Percentiles rank a stretch among this genome's conserved stretches.
These are phyloP conservation scores for Primulina tabacum DNA, from an alignment of 257 asterid genomes.

Conservation along the genomic window DNA sequence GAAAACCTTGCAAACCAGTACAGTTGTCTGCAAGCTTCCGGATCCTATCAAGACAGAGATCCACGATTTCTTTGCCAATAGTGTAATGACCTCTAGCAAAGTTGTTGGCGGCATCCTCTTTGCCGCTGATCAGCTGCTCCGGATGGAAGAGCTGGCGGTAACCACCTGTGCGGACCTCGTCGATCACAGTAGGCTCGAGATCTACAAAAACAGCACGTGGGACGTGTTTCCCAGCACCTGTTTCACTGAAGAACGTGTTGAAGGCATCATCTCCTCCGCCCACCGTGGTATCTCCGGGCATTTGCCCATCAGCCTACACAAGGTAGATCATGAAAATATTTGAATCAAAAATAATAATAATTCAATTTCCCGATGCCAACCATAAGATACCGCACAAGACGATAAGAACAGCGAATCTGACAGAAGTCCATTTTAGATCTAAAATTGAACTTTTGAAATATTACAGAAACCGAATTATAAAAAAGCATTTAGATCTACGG, in stretches of 20 bases:
- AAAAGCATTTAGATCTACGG: neutral
- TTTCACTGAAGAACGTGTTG: neutral
- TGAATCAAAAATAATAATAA: neutral
- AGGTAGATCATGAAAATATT: neutral
- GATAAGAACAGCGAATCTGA: neutral
- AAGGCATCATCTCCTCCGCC: neutral
- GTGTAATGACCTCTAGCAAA: neutral
- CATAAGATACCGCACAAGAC: neutral
- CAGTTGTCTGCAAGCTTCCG: slow-evolving; percentile 2
- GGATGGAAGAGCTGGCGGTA: slow-evolving; percentile 2
- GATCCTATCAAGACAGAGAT: neutral
- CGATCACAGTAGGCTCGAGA: neutral
- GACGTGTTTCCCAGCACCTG: neutral
- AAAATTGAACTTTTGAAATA: neutral
- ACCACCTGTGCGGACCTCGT: neutral
- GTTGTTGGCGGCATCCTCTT: slow-evolving; percentile 3
- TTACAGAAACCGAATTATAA: too few species aligned
- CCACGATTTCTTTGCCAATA: neutral
- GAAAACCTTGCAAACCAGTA: neutral
- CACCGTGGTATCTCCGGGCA: neutral
- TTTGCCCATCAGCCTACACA: neutral
- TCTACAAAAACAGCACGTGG: neutral
- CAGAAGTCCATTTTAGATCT: too few species aligned
- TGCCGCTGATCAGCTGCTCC: neutral
- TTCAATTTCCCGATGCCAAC: neutral